Evolutionary conservation across 805 yeast species (phyloP).

Genomic region (Cyberlindnera veronae): DNA sequence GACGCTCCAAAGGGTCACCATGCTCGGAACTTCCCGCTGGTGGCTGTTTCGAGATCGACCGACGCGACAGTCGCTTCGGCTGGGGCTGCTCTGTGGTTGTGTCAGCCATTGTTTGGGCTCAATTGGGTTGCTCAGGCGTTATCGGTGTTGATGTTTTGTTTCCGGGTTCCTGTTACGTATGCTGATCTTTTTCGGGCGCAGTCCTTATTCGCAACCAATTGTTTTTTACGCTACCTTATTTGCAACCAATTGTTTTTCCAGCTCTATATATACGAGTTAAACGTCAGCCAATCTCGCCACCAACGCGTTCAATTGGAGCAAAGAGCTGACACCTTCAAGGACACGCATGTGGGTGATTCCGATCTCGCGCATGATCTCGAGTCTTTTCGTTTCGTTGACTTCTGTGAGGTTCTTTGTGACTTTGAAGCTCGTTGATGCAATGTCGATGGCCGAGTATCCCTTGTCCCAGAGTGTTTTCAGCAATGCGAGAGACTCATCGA

Average conservation of each 20-base stretch:
- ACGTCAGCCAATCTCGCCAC: slow-evolving; percentile 47
- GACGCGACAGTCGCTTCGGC: slow-evolving; percentile 17
- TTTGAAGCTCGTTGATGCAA: slow-evolving; percentile 84
- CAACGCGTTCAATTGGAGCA: slow-evolving; percentile 82
- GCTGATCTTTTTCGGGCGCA: too few relatives aligned
- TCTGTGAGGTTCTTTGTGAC: slow-evolving; percentile 76
- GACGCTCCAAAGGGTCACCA: slow-evolving; percentile 3
- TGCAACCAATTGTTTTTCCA: too few relatives aligned
- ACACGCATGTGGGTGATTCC: slow-evolving; percentile 92
- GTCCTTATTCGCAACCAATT: too few relatives aligned
- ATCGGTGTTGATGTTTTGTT: too few relatives aligned
- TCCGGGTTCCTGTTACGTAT: too few relatives aligned
- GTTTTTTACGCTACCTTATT: too few relatives aligned
- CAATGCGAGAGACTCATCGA: slow-evolving; percentile 63
- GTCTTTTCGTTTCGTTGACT: slow-evolving; percentile 61
- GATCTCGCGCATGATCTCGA: slow-evolving; percentile 79
- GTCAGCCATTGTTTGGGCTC: too few relatives aligned
- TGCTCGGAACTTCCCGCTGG: slow-evolving; percentile 10
- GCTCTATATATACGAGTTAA: too few relatives aligned
- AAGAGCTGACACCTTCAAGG: slow-evolving; percentile 87
- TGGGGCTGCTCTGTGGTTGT: too few relatives aligned
- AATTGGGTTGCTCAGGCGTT: too few relatives aligned
- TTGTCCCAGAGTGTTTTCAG: slow-evolving; percentile 76
- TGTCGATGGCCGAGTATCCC: slow-evolving; percentile 92
- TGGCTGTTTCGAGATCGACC: slow-evolving; percentile 17